Base-by-base conservation (phyloP, 805 yeast species). In the Brettanomyces anomalus region DNA sequence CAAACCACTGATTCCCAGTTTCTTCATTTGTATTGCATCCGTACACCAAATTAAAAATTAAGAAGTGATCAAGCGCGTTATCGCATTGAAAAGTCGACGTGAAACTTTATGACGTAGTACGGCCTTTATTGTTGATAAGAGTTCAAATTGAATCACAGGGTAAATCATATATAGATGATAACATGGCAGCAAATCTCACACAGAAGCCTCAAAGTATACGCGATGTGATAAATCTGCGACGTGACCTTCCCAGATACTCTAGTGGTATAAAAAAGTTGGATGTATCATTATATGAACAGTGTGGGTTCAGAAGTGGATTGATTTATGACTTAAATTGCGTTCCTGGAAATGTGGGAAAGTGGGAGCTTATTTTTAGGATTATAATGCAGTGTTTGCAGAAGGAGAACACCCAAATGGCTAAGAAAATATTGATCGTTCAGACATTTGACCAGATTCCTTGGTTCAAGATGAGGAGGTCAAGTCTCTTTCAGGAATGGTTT, bases 301-400 rank as follows among this genome's bases (percentile, higher is more conserved):
- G 46, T 6, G 63, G 63, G 3, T 51, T 57, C 35, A 41, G 43
- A 28, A 44, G 41, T 19, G 49, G 53, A 3, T 50, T 54, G 6
- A 36, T 60, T 6, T 59, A 60, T 40, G 63, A 60, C 41, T 31
- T 60, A 6, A 49, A 55, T n/a, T 48, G 53, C 20, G 43, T 52
- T 5, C 55, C 61, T 13, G 64, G 62, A 0, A 49, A 49, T 16
- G 46, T 52, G 7, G 63, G 58, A 2, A 50, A 54, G 26, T 58
- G 60, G 57, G 60, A 58, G 30, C 28, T 58, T 1, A 3, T 58
- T 6, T 57, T 55, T 34, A 46, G 46, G 16, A 24, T 53, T 3
- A 43, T 57, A 21, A 14, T 48, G 28, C 40, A 42, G 20, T 44
- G 26, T 33, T 36, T 51, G 16, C 36, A 19, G 7, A 8, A 7